Percentiles rank a stretch among this genome's conserved stretches.
These are phyloP conservation scores for Aphanomyces cochlioides DNA, from an alignment of 352 stramenopile species.

Conservation along the genomic window DNA sequence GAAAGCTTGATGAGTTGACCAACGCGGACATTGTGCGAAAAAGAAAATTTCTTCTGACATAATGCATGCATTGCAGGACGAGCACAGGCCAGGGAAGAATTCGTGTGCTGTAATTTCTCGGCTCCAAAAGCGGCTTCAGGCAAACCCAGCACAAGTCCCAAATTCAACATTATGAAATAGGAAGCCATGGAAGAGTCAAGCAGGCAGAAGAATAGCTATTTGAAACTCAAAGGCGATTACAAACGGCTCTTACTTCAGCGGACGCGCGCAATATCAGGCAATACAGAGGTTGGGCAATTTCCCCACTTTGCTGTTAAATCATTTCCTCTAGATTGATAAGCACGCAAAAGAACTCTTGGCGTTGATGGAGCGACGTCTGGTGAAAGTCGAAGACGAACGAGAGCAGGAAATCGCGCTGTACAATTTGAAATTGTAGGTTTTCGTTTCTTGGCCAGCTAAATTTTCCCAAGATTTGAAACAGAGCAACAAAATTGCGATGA, in stretches of 20 bases:
- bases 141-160: not conserved
- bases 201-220: conserved; percentile 44
- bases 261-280: conserved; percentile 43
- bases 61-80: too few relatives aligned
- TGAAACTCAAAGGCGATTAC: conserved; percentile 49
- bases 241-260: conserved; percentile 44
- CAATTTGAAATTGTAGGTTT: conserved; percentile 44
- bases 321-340: conserved; percentile 29
- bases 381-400: conserved; percentile 45
- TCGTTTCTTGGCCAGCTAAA: not conserved
- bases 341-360: conserved; percentile 40
- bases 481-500: conserved; percentile 56
- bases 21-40: not conserved
- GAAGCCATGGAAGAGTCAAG: conserved; percentile 44
- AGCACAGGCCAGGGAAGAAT: not conserved
- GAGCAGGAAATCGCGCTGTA: conserved; percentile 40
- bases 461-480: conserved; percentile 30
- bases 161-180: conserved; percentile 24
- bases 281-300: conserved; percentile 28
- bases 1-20: conserved; percentile 42
- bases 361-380: conserved; percentile 45
- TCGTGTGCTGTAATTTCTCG: conserved; percentile 13
- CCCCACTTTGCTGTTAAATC: not conserved
- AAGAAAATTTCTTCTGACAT: too few relatives aligned
- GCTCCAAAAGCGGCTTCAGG: conserved; percentile 27